phyloP scores from a whole-genome alignment of 2,329 filamentous ascomycete genomes.

The Xylaria sp. region DNA sequence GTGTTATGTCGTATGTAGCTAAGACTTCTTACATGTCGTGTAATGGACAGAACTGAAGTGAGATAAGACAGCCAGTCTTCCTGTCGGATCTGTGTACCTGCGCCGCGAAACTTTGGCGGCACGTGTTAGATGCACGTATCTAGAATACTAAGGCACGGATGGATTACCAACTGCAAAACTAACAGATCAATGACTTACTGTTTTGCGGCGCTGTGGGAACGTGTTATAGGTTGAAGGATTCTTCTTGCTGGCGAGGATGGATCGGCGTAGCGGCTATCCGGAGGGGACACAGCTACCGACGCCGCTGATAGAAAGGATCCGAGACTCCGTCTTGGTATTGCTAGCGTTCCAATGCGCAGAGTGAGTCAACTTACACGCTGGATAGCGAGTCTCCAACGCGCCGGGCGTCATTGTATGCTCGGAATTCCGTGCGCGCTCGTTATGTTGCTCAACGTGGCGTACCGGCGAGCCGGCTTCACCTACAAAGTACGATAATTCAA shows the following conservation, averaged over 20 bases:
- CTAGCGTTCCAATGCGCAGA: no score
- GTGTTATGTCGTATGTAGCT: background rate
- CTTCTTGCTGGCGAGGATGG: background rate
- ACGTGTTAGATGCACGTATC: no score
- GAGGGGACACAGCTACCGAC: slow-evolving; percentile 8
- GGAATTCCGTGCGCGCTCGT: slow-evolving; percentile 19
- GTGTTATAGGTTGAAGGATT: background rate
- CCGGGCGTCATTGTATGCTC: background rate
- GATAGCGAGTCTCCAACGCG: background rate
- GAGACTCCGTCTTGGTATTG: slow-evolving; percentile 11
- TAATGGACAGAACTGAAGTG: no score
- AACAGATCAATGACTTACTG: no score
- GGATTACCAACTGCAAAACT: no score
- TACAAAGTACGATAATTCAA: no score
- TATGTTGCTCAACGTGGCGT: background rate
- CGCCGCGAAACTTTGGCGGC: no score
- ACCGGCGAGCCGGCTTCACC: background rate
- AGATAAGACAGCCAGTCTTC: no score
- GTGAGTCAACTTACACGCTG: no score
- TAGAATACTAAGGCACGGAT: no score
- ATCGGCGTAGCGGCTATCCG: background rate
- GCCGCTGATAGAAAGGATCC: slow-evolving; percentile 2
- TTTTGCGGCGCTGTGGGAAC: background rate
- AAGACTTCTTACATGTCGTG: no score
- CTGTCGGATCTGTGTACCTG: no score